Evolutionary conservation across 495 filamentous ascomycete species (phyloP).

Genomic region (Cudoniella acicularis): DNA sequence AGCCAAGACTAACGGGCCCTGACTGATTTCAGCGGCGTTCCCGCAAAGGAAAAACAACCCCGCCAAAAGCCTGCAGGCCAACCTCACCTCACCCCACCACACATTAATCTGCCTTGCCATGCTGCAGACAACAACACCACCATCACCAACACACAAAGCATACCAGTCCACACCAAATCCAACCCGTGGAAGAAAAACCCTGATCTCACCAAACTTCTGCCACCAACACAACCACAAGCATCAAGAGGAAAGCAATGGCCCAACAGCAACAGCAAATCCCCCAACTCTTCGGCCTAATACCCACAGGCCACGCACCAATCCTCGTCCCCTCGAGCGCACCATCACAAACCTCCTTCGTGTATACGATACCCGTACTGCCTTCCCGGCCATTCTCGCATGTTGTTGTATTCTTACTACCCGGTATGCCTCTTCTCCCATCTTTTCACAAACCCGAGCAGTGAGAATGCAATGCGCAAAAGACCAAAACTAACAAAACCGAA

Average conservation of each 20-base stretch:
- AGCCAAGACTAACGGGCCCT: too few relatives aligned
- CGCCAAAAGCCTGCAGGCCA: not conserved
- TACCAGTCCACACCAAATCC: too few relatives aligned
- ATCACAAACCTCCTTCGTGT: conserved; percentile 38
- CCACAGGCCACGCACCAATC: conserved; percentile 46
- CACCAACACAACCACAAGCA: too few relatives aligned
- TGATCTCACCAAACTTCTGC: too few relatives aligned
- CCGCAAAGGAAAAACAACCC: too few relatives aligned
- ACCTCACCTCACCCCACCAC: not conserved
- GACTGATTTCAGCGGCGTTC: too few relatives aligned
- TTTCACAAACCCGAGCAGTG: not conserved
- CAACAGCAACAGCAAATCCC: too few relatives aligned
- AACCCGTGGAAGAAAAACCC: too few relatives aligned
- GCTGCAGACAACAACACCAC: conserved; percentile 10
- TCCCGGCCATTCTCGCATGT: conserved; percentile 64
- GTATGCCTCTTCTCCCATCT: not conserved
- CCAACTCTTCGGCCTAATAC: conserved; percentile 31
- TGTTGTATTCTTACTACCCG: conserved; percentile 82
- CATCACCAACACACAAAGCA: not conserved
- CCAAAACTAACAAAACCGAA: not conserved
- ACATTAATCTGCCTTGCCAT: not conserved
- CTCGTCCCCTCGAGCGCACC: conserved; percentile 37
- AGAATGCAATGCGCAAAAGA: not conserved
- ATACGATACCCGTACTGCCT: conserved; percentile 33
- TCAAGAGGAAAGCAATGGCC: too few relatives aligned